These are phyloP conservation scores for Russula ochroleuca DNA, from an alignment of 768 basidiomycete genomes.

Conservation along the genomic window DNA sequence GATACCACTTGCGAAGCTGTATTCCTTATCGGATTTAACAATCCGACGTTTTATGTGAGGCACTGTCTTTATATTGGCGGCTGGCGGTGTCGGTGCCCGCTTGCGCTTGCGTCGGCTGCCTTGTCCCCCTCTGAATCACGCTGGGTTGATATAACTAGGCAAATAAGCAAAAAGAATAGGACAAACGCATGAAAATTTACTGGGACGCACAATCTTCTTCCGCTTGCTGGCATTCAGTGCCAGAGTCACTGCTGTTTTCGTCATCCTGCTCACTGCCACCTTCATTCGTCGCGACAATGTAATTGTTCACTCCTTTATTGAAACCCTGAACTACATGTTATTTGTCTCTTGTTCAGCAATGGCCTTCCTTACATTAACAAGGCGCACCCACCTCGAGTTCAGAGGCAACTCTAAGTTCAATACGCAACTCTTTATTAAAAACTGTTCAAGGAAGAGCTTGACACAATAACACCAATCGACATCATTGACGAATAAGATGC, in stretches of 20 bases:
- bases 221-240: constrained; percentile 39
- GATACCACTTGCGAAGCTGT: constrained; percentile 91
- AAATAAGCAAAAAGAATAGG: constrained; percentile 1
- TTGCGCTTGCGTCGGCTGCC: constrained; percentile 51
- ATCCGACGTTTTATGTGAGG: constrained; percentile 47
- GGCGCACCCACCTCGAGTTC: constrained; percentile 68
- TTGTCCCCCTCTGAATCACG: constrained; percentile 33
- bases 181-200: background rate
- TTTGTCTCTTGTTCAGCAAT: constrained; percentile 38
- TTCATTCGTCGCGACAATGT: constrained; percentile 98
- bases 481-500: constrained; percentile 93
- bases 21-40: constrained; percentile 60
- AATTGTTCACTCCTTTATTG: constrained; percentile 97
- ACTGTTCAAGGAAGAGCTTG: constrained; percentile 97
- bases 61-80: constrained; percentile 36
- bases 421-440: constrained; percentile 93
- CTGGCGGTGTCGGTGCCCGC: constrained; percentile 44
- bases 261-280: constrained; percentile 51
- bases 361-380: background rate
- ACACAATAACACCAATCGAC: constrained; percentile 92
- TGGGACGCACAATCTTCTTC: constrained; percentile 36
- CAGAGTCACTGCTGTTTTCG: constrained; percentile 47
- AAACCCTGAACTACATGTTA: constrained; percentile 98
- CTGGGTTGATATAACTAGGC: constrained; percentile 55
- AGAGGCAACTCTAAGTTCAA: constrained; percentile 93